These are phyloP conservation scores for Dictyophora rubrovolvata DNA, from an alignment of 768 basidiomycete genomes.

Conservation along the genomic window DNA sequence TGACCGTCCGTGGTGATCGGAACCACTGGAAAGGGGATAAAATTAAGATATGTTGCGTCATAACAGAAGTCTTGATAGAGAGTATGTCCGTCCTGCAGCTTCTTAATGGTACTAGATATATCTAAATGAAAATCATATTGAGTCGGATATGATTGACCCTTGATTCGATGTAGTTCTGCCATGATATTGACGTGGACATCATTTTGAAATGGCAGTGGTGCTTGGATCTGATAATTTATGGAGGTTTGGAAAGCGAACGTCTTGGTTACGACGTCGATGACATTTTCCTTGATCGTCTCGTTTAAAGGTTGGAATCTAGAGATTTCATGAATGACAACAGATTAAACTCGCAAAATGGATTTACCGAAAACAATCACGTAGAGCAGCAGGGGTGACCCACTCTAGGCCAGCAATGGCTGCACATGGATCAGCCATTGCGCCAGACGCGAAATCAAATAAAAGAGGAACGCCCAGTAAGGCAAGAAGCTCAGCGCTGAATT, in stretches of 20 bases:
- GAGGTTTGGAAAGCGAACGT: constrained; percentile 53
- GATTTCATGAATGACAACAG: not conserved
- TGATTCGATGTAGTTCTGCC: constrained; percentile 39
- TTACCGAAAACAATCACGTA: constrained; percentile 37
- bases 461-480: not conserved
- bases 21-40: constrained; percentile 19
- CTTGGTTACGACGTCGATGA: constrained; percentile 48
- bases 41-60: constrained; percentile 19
- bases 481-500: not conserved
- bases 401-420: constrained; percentile 41
- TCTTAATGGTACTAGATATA: constrained; percentile 41
- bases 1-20: constrained; percentile 37
- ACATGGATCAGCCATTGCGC: constrained; percentile 32
- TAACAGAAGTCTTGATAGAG: constrained; percentile 46
- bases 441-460: not conserved
- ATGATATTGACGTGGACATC: constrained; percentile 51
- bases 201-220: constrained; percentile 39
- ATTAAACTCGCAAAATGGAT: not conserved
- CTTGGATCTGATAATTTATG: constrained; percentile 47
- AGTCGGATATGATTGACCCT: constrained; percentile 30
- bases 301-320: constrained; percentile 35
- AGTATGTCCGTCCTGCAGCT: constrained; percentile 50
- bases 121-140: constrained; percentile 50
- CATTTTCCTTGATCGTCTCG: constrained; percentile 38
- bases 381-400: constrained; percentile 44